These are phyloP conservation scores for Pythium brachiatum DNA, from an alignment of 352 stramenopile species.

Conservation along the genomic window DNA sequence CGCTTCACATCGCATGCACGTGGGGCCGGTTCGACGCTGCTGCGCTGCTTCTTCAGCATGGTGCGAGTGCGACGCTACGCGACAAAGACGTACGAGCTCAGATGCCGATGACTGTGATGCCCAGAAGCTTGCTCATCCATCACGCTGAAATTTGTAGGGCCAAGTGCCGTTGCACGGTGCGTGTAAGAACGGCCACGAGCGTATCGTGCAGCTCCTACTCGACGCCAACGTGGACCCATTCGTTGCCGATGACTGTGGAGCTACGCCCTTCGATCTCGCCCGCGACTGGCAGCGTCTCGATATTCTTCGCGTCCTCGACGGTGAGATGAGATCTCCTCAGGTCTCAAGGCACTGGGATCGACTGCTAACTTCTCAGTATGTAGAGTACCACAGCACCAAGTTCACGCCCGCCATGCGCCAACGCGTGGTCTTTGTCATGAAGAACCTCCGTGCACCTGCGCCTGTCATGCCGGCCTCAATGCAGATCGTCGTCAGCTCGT, in stretches of 20 bases:
- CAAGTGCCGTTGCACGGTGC: slow-evolving; percentile 52
- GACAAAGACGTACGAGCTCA: slow-evolving; percentile 38
- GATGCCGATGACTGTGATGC: neutral
- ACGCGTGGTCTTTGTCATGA: slow-evolving; percentile 8
- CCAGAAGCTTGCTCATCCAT: neutral
- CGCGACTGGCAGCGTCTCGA: slow-evolving; percentile 55
- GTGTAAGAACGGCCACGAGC: slow-evolving; percentile 53
- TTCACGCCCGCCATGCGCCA: slow-evolving; percentile 12
- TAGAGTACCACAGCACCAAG: slow-evolving; percentile 9
- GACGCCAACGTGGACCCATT: slow-evolving; percentile 36
- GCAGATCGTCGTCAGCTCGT: slow-evolving; percentile 9
- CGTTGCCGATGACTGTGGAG: slow-evolving; percentile 45
- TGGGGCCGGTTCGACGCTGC: slow-evolving; percentile 50
- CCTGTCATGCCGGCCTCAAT: slow-evolving; percentile 5
- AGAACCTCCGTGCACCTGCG: neutral
- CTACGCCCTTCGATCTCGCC: slow-evolving; percentile 51
- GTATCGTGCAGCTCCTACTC: slow-evolving; percentile 43
- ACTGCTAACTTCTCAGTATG: neutral
- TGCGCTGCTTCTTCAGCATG: slow-evolving; percentile 34
- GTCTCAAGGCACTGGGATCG: neutral
- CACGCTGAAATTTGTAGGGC: slow-evolving; percentile 27
- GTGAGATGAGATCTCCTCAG: slow-evolving; percentile 15
- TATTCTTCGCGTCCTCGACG: slow-evolving; percentile 43
- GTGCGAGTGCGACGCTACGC: slow-evolving; percentile 28
- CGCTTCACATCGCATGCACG: slow-evolving; percentile 50